Evolutionary conservation across 2,329 filamentous ascomycete species (phyloP), one percentile per base, ranked within the genome.

Genomic region (Fusarium decemcellulare): DNA sequence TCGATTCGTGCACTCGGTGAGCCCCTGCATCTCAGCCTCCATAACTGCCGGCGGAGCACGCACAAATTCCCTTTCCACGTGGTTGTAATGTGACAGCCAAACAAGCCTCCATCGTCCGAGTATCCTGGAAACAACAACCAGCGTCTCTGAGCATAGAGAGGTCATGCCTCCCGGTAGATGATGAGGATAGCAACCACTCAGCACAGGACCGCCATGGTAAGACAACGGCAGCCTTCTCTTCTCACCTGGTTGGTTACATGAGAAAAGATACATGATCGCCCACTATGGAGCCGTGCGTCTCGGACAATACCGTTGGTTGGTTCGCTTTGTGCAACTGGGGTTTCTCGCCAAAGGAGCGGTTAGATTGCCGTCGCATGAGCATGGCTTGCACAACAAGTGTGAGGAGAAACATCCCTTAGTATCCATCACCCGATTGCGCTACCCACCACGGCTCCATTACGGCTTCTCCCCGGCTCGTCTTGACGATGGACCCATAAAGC

Each of bases 391-490:
- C 40, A 56, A 56, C 32, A 44, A 56, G 40, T 27, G 40, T n/a
- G n/a, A 42, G 39, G 29, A 46, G 29, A 36, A 29, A 36, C 40
- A 36, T 29, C 18, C 53, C 27, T 16, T 54, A 37, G 32, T 16
- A 15, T 29, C 51, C 51, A 54, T 54, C 36, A 39, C 43, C 53
- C 54, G 32, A 39, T 34, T 32, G 42, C 40, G 6, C 18, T 56
- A 56, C 39, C 59, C 51, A 63, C 59, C 47, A 9, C 61, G 61
- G 65, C 65, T 52, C 52, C 61, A 59, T 65, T 50, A 46, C 67
- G 61, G 55, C 67, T 68, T 54, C 61, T 68, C 42, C 51, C 61
- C 67, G 52, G 55, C 61, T 39, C 61, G 66, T 67, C 57, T 69
- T 46, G 44, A 57, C 52, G 48, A 52, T 44, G 30, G 46, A n/a